Evolutionary conservation across 2,329 filamentous ascomycete species (phyloP), one percentile per base, ranked within the genome.

Genomic region (Colletotrichum musae): DNA sequence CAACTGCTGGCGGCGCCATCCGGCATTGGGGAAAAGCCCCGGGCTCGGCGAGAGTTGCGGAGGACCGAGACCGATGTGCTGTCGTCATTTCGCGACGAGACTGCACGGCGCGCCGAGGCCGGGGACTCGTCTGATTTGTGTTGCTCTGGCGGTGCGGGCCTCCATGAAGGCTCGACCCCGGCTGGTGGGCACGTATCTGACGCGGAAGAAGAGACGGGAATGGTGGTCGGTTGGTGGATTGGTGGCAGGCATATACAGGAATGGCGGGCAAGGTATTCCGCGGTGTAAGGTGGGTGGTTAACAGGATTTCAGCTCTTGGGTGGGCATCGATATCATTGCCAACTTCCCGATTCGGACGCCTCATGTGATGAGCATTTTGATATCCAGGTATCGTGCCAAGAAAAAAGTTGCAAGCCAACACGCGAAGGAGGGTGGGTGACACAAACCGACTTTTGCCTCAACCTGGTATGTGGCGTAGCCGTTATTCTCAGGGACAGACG

Each of bases 281-380:
- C 12, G n/a, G 21, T 62, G 13, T 7, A 13, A 39, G 13, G 26
- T 41, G 6, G 32, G 32, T 36, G 32, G 41, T 64, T 16, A 52
- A 50, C 59, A 64, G 54, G 53, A 18, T 56, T 65, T 24, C n/a
- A n/a, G 36, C 50, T n/a, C 32, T 41, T 45, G 21, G 26, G 36
- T 45, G 21, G 26, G 36, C 61, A 7, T 9, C 32, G 32, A 36
- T 36, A 10, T 36, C 21, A 24, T 24, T 24, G 21, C 21, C 53
- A 64, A 45, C 59, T 64, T 47, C 65, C 60, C 36, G 18, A 52
- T 65, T 47, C 16, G 54, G 54, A 58, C 53, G 43, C 15, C 54
- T 64, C 54, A 59, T 48, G 53, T 51, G 61, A 68, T 15, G 43
- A 47, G 5, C 39, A 36, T 18, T 48, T 43, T 47, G 39, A 39